A percentile compares a stretch with the other conserved stretches of the same genome.
Conservation (phyloP, 306 rosid genomes). For the Castanea mollissima region DNA sequence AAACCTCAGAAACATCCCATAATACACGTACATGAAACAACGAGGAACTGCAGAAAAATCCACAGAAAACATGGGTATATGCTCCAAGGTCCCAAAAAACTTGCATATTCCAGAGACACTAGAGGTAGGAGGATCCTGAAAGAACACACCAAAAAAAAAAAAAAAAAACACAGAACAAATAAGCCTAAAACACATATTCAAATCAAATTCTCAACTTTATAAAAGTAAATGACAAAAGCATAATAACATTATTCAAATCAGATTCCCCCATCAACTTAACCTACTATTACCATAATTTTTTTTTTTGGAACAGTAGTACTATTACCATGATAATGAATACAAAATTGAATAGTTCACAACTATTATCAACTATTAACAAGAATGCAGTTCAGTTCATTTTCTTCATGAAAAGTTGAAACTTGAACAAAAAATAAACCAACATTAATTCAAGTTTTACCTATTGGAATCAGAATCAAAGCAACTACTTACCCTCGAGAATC, state of each 20-base stretch:
- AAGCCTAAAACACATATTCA: background rate
- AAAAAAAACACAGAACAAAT: background rate
- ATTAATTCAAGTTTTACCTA: background rate
- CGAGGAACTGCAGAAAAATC: constrained; percentile 76
- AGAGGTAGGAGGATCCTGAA: constrained; percentile 51
- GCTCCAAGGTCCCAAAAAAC: constrained; percentile 42
- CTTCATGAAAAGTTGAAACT: background rate
- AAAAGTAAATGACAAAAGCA: background rate
- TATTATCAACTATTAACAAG: background rate
- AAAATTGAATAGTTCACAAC: background rate
- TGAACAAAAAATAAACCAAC: background rate
- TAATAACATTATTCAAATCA: background rate
- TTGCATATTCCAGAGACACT: constrained; percentile 44
- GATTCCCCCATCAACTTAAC: background rate
- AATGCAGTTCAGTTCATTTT: background rate
- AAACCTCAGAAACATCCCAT: constrained; percentile 34
- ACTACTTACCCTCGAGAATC: constrained; percentile 44
- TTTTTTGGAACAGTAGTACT: background rate
- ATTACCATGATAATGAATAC: background rate
- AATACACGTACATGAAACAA: constrained; percentile 51
- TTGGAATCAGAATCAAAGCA: background rate
- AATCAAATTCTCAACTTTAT: too few species aligned
- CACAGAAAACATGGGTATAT: constrained; percentile 54
- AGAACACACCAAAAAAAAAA: background rate
- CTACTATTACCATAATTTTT: too few species aligned